phyloP scores from a whole-genome alignment of 805 yeast species.

The Spathaspora arborariae region DNA sequence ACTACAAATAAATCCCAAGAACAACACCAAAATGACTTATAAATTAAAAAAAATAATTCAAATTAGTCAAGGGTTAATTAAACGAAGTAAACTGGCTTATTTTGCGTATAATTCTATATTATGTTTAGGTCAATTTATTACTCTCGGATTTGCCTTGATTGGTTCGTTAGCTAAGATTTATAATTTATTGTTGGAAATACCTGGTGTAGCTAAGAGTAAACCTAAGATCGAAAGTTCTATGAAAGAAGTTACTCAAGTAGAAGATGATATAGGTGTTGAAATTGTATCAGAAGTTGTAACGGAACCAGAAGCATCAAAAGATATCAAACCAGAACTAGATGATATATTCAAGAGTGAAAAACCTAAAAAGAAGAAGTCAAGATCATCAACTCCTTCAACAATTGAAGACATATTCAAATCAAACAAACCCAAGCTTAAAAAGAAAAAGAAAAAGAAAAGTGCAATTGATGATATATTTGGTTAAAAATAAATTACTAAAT shows the following conservation, averaged over 20 bases:
- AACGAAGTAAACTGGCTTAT: conserved; percentile 46
- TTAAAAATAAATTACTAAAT: background rate
- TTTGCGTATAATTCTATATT: conserved; percentile 63
- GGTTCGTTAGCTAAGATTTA: conserved; percentile 52
- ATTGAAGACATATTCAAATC: conserved; percentile 4
- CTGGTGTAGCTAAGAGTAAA: conserved; percentile 11
- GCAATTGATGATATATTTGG: conserved; percentile 64
- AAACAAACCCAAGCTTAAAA: conserved; percentile 18
- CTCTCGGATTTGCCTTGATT: conserved; percentile 65
- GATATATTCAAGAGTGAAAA: conserved; percentile 5
- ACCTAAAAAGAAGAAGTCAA: background rate
- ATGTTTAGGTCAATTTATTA: conserved; percentile 70
- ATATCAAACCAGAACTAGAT: conserved; percentile 4
- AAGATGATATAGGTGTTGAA: conserved; percentile 7
- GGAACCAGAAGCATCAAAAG: background rate
- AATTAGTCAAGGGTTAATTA: conserved; percentile 25
- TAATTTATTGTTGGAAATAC: conserved; percentile 14
- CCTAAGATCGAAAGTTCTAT: no score
- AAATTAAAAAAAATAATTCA: conserved; percentile 12
- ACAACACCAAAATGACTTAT: conserved; percentile 5
- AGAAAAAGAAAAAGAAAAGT: conserved; percentile 45
- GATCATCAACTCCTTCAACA: background rate
- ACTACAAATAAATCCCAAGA: conserved; percentile 1
- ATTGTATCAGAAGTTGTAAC: conserved; percentile 1
- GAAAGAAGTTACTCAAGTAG: background rate